Base-by-base conservation (phyloP, 2,329 filamentous ascomycete genomes). In the Phialophora macrospora region DNA sequence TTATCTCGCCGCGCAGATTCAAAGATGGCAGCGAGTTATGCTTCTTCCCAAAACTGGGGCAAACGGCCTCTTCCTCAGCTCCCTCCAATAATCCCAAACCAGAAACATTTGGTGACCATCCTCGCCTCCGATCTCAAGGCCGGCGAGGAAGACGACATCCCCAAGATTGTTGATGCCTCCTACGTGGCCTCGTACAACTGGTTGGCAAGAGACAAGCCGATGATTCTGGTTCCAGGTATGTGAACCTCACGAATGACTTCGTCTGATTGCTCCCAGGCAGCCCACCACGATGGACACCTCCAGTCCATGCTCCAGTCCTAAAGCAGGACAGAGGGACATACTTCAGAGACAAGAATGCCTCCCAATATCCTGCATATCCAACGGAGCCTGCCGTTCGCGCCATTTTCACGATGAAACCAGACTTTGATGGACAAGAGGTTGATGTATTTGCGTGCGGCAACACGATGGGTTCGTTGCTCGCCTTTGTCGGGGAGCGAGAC, bases 201-300 rank as follows among this genome's bases (percentile, higher is more conserved):
- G 46, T 49, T 49, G 46, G 46, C 46, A 49, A 24, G 46, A 49
- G 46, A 49, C 46, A 49, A 49, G 46, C 46, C 46, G 22, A 49
- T n/a, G 24, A 24, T 49, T n/a, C 22, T 49, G 8, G 46, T 49
- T 49, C 8, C 46, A 49, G 46, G 46, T 49, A 49, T 49, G 46
- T 49, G 17, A 49, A 49, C n/a, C 46, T 6, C 46, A 24, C n/a
- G 22, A 24, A 49, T 20, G 46, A 24, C n/a, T 24, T 24, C 46
- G 22, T 24, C 46, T 20, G 46, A 49, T 49, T 49, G 1, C 46
- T 49, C 46, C 46, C n/a, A 11, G 46, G 46, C 4, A 49, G 46
- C 22, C 46, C 46, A 7, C 46, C 46, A 24, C 8, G 46, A 49
- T 49, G 46, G 46, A 2, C 46, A 49, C 46, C 22, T 49, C 46